Conservation (phyloP, 2,329 filamentous ascomycete genomes). For the Xylariaceae sp. region DNA sequence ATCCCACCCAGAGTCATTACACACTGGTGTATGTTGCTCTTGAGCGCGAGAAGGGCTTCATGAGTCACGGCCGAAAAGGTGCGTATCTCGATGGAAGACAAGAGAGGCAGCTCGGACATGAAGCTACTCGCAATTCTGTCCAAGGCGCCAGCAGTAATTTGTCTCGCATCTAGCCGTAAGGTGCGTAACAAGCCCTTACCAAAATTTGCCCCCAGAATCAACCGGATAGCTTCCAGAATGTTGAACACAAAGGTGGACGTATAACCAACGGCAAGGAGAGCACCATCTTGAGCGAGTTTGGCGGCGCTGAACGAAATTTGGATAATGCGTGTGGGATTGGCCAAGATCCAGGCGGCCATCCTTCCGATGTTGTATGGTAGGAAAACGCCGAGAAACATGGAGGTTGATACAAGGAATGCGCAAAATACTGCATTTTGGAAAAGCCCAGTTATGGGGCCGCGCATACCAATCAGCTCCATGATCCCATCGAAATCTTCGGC, state of each 20-base stretch:
- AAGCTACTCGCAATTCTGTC: conserved; percentile 47
- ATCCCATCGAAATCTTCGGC: conserved; percentile 95
- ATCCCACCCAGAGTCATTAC: conserved; percentile 37
- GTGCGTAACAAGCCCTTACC: conserved; percentile 25
- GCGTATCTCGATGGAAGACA: conserved; percentile 58
- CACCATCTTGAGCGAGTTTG: conserved; percentile 73
- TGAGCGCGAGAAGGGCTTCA: conserved; percentile 58
- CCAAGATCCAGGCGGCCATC: conserved; percentile 70
- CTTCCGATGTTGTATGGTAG: conserved; percentile 90
- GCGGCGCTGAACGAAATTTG: conserved; percentile 66
- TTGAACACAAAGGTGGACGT: conserved; percentile 41
- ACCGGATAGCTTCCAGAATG: conserved; percentile 35
- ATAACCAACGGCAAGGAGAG: conserved; percentile 59
- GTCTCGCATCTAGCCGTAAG: conserved; percentile 23
- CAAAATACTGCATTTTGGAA: conserved; percentile 96
- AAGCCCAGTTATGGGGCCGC: conserved; percentile 81
- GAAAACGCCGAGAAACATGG: conserved; percentile 80
- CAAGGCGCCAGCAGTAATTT: conserved; percentile 23
- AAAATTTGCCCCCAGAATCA: conserved; percentile 32
- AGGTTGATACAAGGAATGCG: conserved; percentile 80
- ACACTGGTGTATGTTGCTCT: conserved; percentile 44
- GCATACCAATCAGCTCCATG: conserved; percentile 93
- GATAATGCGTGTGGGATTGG: conserved; percentile 72
- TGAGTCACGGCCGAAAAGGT: conserved; percentile 74
- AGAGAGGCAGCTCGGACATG: conserved; percentile 45